Evolutionary conservation across 164 flowering plant genomes (phyloP).

Genomic region (Stephania yunnanensis): DNA sequence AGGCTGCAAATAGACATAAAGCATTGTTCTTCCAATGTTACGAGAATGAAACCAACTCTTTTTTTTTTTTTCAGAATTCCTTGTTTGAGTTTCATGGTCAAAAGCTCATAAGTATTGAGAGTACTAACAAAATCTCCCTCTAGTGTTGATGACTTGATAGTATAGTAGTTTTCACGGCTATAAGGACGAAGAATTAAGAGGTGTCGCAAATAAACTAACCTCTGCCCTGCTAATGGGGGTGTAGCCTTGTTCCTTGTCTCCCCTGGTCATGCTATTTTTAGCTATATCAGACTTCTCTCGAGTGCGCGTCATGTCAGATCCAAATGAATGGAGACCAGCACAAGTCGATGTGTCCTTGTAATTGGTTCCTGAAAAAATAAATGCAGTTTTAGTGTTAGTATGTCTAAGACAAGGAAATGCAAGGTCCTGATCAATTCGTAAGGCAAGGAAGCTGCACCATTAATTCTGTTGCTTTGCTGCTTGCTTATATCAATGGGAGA

Average conservation of each 20-base stretch:
- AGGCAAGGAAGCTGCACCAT: neutral
- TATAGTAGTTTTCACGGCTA: neutral
- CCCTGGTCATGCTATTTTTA: constrained; percentile 40
- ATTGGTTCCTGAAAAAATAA: constrained; percentile 26
- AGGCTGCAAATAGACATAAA: constrained; percentile 39
- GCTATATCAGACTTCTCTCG: constrained; percentile 32
- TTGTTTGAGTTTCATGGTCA: no score
- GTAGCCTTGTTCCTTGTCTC: constrained; percentile 43
- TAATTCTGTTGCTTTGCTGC: neutral
- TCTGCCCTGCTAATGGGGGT: constrained; percentile 75
- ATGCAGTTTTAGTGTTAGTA: neutral
- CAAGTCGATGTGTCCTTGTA: constrained; percentile 59
- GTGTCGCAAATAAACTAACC: constrained; percentile 26
- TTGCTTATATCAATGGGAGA: constrained; percentile 4
- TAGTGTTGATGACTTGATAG: no score
- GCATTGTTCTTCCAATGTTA: no score
- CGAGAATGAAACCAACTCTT: no score
- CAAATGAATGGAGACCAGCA: constrained; percentile 77
- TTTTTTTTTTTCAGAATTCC: no score
- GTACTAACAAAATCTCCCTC: no score
- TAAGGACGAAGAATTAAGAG: neutral
- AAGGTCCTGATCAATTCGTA: neutral
- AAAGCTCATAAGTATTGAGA: no score
- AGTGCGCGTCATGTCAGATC: constrained; percentile 83
- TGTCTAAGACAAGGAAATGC: neutral